Percentiles rank a stretch among this genome's conserved stretches.
phyloP scores from a whole-genome alignment of 495 filamentous ascomycete species.

The Neurospora tetrasperma region DNA sequence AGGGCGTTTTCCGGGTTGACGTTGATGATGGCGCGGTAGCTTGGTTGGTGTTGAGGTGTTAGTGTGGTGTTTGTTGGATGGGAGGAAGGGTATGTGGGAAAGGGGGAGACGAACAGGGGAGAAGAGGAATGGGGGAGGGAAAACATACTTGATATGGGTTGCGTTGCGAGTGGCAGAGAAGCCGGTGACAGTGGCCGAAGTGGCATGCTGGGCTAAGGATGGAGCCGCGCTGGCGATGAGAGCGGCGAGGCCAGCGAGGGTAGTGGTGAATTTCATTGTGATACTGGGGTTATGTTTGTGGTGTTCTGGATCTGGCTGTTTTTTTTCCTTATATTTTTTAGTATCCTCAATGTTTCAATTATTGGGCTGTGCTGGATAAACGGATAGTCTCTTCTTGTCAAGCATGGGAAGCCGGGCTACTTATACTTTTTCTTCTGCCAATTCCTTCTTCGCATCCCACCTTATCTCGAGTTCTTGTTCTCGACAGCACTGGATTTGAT shows the following conservation, averaged over 20 bases:
- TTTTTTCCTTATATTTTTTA: neutral
- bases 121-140: neutral
- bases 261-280: constrained; percentile 3
- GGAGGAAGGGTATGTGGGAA: no score
- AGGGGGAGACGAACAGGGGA: no score
- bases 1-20: constrained; percentile 2
- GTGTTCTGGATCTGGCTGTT: neutral
- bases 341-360: neutral
- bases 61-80: no score
- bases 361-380: neutral
- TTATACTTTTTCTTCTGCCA: neutral
- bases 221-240: neutral
- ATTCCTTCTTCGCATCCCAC: neutral
- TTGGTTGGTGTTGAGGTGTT: no score
- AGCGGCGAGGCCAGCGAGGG: neutral
- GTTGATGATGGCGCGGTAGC: constrained; percentile 1
- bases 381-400: neutral
- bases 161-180: neutral
- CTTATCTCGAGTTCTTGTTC: neutral
- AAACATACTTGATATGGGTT: neutral
- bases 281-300: neutral
- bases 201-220: neutral
- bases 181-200: neutral
- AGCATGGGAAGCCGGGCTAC: neutral
- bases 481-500: neutral